phyloP scores from a whole-genome alignment of 2,329 filamentous ascomycete genomes.

The Paramyrothecium roridum region DNA sequence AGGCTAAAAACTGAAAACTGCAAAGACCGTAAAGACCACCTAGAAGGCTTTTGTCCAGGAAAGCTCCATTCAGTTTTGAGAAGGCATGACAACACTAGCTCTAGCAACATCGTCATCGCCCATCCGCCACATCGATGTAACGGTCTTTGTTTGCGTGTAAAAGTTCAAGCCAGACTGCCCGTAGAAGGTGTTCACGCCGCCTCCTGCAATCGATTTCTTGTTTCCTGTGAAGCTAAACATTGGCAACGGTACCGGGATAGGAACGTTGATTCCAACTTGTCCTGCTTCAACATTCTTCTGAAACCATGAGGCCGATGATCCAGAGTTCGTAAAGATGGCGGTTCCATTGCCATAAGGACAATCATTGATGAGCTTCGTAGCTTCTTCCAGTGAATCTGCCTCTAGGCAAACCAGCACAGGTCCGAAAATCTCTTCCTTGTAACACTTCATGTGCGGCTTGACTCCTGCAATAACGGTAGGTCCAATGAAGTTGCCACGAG shows the following conservation, averaged over 20 bases:
- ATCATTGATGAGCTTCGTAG: too few species aligned
- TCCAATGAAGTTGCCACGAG: conserved; percentile 41
- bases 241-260: conserved; percentile 20
- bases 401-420: conserved; percentile 30
- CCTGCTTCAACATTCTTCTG: conserved; percentile 23
- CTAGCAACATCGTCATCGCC: too few species aligned
- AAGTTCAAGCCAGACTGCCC: conserved; percentile 68
- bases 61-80: too few species aligned
- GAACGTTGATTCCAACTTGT: conserved; percentile 21
- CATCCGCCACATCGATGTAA: too few species aligned
- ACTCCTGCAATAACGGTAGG: conserved; percentile 32
- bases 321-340: conserved; percentile 28
- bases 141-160: conserved; percentile 72
- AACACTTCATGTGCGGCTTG: conserved; percentile 30
- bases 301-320: conserved; percentile 24
- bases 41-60: too few species aligned
- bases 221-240: conserved; percentile 25
- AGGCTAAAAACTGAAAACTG: too few species aligned
- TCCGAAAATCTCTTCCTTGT: conserved; percentile 31
- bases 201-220: conserved; percentile 66
- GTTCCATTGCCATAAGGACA: conserved; percentile 29
- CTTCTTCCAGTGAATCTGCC: conserved; percentile 28
- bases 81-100: too few species aligned
- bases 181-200: conserved; percentile 68
- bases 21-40: too few species aligned